A percentile compares a stretch with the other conserved stretches of the same genome.
Evolutionary conservation across 345 rosid species (phyloP).

Genomic region (Eucalyptus urophylla): DNA sequence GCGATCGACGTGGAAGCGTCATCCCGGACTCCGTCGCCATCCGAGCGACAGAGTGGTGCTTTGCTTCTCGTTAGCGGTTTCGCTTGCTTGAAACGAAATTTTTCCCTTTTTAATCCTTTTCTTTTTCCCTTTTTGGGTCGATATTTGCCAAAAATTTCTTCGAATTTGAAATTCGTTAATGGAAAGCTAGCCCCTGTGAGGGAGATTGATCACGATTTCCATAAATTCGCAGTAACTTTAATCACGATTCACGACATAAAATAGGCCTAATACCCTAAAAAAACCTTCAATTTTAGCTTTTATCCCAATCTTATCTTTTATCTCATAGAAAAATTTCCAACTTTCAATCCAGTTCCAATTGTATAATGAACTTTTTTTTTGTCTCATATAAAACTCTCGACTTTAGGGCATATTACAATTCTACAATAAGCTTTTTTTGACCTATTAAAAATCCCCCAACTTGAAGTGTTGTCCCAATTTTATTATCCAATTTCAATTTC

Average conservation of each 20-base stretch:
- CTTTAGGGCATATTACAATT: too few species aligned
- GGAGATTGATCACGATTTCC: neutral
- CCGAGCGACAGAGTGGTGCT: neutral
- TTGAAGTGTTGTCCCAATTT: too few species aligned
- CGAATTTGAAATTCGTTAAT: neutral
- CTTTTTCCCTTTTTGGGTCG: neutral
- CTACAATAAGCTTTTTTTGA: too few species aligned
- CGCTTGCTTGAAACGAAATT: neutral
- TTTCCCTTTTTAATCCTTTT: neutral
- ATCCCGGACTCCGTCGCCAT: neutral
- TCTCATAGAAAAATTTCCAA: too few species aligned
- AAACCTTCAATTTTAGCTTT: too few species aligned
- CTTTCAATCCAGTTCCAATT: accelerated
- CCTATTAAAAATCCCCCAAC: too few species aligned
- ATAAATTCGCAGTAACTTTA: neutral
- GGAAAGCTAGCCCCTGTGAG: neutral
- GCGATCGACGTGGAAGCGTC: neutral
- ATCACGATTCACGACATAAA: neutral
- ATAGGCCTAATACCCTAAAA: too few species aligned
- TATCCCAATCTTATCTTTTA: too few species aligned
- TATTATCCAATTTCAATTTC: too few species aligned
- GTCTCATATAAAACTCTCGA: too few species aligned
- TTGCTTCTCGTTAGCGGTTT: neutral
- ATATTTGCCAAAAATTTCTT: neutral
- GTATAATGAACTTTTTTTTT: too few species aligned